Evolutionary conservation across 1,284 basidiomycete species (phyloP).

Genomic region (Phellopilus nigrolimitatus): DNA sequence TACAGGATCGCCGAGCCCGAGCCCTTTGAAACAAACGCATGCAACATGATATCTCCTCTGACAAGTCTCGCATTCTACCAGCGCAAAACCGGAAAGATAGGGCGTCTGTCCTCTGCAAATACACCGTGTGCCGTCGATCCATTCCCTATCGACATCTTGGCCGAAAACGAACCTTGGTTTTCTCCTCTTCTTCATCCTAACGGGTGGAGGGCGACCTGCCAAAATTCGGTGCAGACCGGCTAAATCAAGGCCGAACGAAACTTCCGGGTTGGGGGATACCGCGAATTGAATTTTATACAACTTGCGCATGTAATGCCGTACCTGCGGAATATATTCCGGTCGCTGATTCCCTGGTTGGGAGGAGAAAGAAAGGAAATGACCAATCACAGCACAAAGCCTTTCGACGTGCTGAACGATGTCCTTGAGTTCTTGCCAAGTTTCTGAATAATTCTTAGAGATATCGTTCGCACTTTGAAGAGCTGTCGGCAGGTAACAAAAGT

Average conservation of each 20-base stretch:
- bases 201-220: constrained; percentile 54
- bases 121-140: constrained; percentile 70
- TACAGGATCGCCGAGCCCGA: constrained; percentile 28
- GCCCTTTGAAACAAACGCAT: constrained; percentile 67
- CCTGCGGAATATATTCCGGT: constrained; percentile 67
- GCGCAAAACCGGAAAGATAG: constrained; percentile 53
- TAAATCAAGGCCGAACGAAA: constrained; percentile 74
- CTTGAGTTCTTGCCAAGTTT: constrained; percentile 71
- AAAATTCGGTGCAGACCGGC: constrained; percentile 75
- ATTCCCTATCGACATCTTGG: constrained; percentile 69
- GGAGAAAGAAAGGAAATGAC: constrained; percentile 71
- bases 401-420: constrained; percentile 72
- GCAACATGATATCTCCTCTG: constrained; percentile 62
- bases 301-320: constrained; percentile 83
- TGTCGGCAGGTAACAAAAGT: constrained; percentile 70
- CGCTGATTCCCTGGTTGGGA: constrained; percentile 63
- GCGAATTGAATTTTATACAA: constrained; percentile 79
- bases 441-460: constrained; percentile 68
- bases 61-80: constrained; percentile 64
- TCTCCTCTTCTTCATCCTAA: constrained; percentile 54
- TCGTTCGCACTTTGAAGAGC: constrained; percentile 66
- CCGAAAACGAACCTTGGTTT: constrained; percentile 71
- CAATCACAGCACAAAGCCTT: constrained; percentile 64
- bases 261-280: constrained; percentile 68
- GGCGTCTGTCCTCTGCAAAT: constrained; percentile 68